phyloP scores from a whole-genome alignment of 1,284 basidiomycete genomes.

The Cutaneotrichosporon spelunceum region DNA sequence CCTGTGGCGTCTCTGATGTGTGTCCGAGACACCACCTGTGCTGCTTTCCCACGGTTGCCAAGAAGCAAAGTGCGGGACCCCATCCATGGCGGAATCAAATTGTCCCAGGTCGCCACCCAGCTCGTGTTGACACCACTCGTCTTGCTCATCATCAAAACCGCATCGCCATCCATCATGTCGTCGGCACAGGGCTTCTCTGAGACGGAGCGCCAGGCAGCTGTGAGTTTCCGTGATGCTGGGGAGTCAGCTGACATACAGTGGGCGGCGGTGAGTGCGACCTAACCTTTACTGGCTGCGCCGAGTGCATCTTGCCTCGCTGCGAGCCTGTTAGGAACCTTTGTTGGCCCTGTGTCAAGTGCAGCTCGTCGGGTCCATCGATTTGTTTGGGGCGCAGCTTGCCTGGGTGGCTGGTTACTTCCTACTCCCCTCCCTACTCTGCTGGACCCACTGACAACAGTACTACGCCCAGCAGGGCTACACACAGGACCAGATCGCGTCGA shows the following conservation, averaged over 20 bases:
- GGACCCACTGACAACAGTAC: slow-evolving; percentile 34
- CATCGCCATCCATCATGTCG: neutral
- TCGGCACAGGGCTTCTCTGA: neutral
- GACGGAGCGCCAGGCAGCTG: slow-evolving; percentile 3
- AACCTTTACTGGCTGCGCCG: neutral
- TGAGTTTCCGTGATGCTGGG: neutral
- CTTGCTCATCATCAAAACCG: neutral
- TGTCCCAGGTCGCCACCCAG: neutral
- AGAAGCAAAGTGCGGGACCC: neutral
- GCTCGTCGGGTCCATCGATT: too few species aligned
- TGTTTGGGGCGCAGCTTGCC: too few species aligned
- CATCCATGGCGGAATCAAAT: neutral
- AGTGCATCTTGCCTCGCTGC: slow-evolving; percentile 8
- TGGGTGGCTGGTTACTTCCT: neutral
- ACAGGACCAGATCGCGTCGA: slow-evolving; percentile 31
- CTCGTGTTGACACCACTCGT: neutral
- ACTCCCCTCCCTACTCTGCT: neutral
- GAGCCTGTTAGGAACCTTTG: too few species aligned
- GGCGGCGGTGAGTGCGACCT: slow-evolving; percentile 34
- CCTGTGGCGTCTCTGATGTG: too few species aligned
- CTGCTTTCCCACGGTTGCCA: neutral
- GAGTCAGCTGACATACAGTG: slow-evolving; percentile 28
- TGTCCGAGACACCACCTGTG: too few species aligned
- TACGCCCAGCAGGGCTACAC: slow-evolving; percentile 52
- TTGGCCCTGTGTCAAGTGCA: too few species aligned